A percentile compares a stretch with the other conserved stretches of the same genome.
These are phyloP conservation scores for Cutaneotrichosporon dermatis DNA, from an alignment of 1,284 basidiomycete species.

Conservation along the genomic window DNA sequence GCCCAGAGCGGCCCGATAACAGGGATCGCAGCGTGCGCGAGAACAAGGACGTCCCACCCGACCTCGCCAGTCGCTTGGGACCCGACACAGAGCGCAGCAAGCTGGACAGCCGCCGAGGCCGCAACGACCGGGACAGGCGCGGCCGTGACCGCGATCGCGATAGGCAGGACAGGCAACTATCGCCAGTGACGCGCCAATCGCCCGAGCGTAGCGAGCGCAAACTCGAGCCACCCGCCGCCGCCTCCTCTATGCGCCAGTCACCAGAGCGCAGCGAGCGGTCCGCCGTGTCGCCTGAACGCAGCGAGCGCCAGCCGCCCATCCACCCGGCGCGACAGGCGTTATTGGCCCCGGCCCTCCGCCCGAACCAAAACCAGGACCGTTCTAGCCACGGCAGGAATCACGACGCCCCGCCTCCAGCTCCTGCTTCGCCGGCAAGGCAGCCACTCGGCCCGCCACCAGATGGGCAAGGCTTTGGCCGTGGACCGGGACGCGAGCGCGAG, in stretches of 20 bases:
- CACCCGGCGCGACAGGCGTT: neutral
- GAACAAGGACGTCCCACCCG: too few relatives aligned
- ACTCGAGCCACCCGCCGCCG: too few relatives aligned
- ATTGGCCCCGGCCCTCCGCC: neutral
- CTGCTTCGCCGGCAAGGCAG: slow-evolving; percentile 3
- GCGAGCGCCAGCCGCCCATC: neutral
- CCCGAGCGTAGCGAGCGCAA: neutral
- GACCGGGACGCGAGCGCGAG: too few relatives aligned
- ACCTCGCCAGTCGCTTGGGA: too few relatives aligned
- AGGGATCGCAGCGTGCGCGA: too few relatives aligned
- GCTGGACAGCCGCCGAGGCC: too few relatives aligned
- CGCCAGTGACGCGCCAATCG: neutral
- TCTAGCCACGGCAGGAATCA: neutral
- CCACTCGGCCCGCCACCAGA: slow-evolving; percentile 3
- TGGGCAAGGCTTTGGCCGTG: neutral
- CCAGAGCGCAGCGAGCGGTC: slow-evolving; percentile 1
- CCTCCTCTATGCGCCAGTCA: too few relatives aligned
- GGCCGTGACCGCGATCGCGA: neutral
- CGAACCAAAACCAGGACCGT: too few relatives aligned
- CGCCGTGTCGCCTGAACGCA: neutral
- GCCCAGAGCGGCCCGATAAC: too few relatives aligned
- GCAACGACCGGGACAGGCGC: too few relatives aligned
- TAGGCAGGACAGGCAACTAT: neutral
- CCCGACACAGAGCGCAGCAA: too few relatives aligned
- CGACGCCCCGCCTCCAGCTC: neutral